Conservation (phyloP, 306 rosid genomes). For the Vigna hirtella region DNA sequence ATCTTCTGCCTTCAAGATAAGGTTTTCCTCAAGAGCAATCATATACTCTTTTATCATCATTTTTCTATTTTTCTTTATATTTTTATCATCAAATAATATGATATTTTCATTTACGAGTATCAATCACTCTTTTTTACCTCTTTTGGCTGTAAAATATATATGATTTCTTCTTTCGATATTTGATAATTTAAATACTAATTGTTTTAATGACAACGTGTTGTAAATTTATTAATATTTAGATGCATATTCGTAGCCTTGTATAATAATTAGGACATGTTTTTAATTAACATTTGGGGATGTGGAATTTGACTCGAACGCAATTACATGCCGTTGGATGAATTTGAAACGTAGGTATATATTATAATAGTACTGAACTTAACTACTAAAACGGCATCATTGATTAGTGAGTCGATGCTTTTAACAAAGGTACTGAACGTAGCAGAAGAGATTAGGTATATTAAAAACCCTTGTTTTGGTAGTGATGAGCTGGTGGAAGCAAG, state of each 20-base stretch:
- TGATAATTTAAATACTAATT: no score
- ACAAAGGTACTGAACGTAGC: not conserved
- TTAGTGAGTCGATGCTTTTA: constrained; percentile 1
- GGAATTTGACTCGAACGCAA: not conserved
- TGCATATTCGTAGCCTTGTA: not conserved
- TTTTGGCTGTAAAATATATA: not conserved
- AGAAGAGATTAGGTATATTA: not conserved
- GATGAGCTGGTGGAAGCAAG: constrained; percentile 26
- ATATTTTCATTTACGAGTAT: not conserved
- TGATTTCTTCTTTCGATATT: no score
- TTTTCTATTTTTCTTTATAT: no score
- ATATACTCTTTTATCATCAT: no score
- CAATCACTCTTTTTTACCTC: not conserved
- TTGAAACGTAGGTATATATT: not conserved
- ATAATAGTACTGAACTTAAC: not conserved
- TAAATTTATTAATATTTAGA: not conserved
- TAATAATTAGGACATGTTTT: not conserved
- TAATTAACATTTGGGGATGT: not conserved
- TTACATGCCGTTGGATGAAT: not conserved
- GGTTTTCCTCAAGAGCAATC: not conserved
- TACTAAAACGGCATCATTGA: constrained; percentile 27
- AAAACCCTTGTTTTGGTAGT: not conserved
- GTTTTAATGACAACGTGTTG: not conserved
- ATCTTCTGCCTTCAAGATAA: not conserved
- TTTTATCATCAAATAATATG: not conserved